Conservation (phyloP, 2,329 filamentous ascomycete species). For the Stagonosporopsis vannaccii region DNA sequence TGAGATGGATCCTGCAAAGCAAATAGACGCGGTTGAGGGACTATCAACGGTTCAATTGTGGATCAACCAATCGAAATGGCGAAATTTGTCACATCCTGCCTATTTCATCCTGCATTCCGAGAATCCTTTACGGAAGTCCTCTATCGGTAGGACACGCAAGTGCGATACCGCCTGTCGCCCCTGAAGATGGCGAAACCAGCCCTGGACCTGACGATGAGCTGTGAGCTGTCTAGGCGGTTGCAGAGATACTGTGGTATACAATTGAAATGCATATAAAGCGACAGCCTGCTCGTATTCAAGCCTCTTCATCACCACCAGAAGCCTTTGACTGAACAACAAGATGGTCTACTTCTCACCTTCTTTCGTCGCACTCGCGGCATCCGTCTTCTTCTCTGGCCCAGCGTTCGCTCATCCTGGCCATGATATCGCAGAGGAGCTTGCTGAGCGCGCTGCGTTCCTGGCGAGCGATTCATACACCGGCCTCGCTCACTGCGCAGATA, state of each 20-base stretch:
- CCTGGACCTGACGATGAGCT: not conserved
- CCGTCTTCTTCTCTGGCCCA: slow-evolving; percentile 4
- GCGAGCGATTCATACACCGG: slow-evolving; percentile 42
- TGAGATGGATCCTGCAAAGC: not conserved
- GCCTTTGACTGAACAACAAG: not conserved
- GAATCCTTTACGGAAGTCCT: not conserved
- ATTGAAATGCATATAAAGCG: not conserved
- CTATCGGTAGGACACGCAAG: slow-evolving; percentile 1
- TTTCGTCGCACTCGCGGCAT: slow-evolving; percentile 13
- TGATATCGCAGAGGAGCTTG: slow-evolving; percentile 20
- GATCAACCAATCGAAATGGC: slow-evolving; percentile 1
- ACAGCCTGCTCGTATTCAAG: not conserved
- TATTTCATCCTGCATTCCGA: slow-evolving; percentile 3
- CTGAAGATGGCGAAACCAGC: not conserved
- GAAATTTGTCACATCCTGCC: slow-evolving; percentile 9
- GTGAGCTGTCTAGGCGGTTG: not conserved
- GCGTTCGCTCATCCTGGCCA: slow-evolving; percentile 22
- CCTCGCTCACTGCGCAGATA: slow-evolving; percentile 49
- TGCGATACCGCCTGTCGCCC: not conserved
- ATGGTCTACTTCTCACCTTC: slow-evolving; percentile 19
- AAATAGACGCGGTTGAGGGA: not conserved
- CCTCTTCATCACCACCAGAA: not conserved
- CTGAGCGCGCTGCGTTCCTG: slow-evolving; percentile 29
- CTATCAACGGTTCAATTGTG: not conserved
- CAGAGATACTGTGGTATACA: not conserved